phyloP scores from a whole-genome alignment of 2,329 filamentous ascomycete genomes.

The Calcarisporium arbuscula region DNA sequence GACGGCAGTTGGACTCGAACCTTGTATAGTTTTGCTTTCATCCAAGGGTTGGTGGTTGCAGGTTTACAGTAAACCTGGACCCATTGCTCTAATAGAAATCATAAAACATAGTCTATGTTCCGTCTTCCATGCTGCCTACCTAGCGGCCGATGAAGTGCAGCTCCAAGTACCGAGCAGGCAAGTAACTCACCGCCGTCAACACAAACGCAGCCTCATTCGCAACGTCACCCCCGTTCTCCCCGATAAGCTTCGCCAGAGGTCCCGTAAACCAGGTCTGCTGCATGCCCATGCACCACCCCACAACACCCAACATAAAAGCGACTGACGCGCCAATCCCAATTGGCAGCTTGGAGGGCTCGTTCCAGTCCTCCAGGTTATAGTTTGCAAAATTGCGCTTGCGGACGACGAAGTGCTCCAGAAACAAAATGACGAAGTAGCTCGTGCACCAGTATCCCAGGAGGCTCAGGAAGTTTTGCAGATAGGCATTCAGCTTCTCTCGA shows the following conservation, averaged over 20 bases:
- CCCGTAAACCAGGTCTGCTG: constrained; percentile 50
- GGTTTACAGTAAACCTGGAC: too few species aligned
- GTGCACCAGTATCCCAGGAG: constrained; percentile 41
- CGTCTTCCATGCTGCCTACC: too few species aligned
- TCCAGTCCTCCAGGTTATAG: constrained; percentile 39
- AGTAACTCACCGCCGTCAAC: constrained; percentile 32
- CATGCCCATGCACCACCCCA: constrained; percentile 47
- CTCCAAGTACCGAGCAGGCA: constrained; percentile 35
- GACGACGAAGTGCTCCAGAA: constrained; percentile 37
- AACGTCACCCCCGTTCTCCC: constrained; percentile 54
- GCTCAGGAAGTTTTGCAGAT: constrained; percentile 37
- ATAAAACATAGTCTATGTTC: too few species aligned
- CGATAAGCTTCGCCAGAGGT: constrained; percentile 46
- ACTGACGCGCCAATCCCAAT: constrained; percentile 34
- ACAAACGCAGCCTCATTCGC: constrained; percentile 36
- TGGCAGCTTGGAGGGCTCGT: constrained; percentile 33
- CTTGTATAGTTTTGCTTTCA: too few species aligned
- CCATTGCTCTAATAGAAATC: too few species aligned
- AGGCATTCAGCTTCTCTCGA: constrained; percentile 31
- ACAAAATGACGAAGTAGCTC: constrained; percentile 32
- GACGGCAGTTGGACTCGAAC: too few species aligned
- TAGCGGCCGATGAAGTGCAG: constrained; percentile 18
- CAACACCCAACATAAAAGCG: constrained; percentile 35
- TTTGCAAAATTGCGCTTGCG: constrained; percentile 31
- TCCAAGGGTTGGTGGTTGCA: too few species aligned